These are phyloP conservation scores for Entomortierella chlamydospora DNA, from an alignment of 192 early-diverging fungal genomes.

Conservation along the genomic window DNA sequence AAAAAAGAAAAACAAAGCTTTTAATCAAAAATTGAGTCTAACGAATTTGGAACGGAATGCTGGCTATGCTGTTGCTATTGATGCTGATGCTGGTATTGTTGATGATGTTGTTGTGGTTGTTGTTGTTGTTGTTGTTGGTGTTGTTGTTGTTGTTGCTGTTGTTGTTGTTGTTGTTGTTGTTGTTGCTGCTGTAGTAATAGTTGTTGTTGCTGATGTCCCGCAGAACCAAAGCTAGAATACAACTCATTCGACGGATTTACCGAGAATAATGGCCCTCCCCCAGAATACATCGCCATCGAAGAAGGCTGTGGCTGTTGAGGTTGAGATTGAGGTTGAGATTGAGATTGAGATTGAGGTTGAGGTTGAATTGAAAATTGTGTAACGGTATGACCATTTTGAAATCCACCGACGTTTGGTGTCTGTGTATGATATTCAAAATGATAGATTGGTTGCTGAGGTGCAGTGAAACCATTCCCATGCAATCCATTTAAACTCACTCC, in stretches of 20 bases:
- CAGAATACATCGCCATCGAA: not conserved
- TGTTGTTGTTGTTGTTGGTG: constrained; percentile 8
- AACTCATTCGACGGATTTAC: not conserved
- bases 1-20: not conserved
- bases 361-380: not conserved
- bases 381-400: not conserved
- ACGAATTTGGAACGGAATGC: not conserved
- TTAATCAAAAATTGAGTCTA: constrained; percentile 20
- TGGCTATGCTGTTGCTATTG: not conserved
- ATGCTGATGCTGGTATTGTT: not conserved
- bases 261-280: not conserved
- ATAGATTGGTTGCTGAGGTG: not conserved
- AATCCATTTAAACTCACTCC: not conserved
- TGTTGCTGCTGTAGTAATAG: constrained; percentile 5
- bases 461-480: not conserved
- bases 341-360: too few relatives aligned
- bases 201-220: constrained; percentile 8
- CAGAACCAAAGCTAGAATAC: not conserved
- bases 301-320: not conserved
- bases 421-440: not conserved
- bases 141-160: constrained; percentile 9
- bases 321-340: too few relatives aligned
- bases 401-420: not conserved
- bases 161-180: constrained; percentile 2
- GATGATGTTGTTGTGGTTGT: not conserved